phyloP scores from a whole-genome alignment of 768 basidiomycete genomes.

The Collybiopsis luxurians region DNA sequence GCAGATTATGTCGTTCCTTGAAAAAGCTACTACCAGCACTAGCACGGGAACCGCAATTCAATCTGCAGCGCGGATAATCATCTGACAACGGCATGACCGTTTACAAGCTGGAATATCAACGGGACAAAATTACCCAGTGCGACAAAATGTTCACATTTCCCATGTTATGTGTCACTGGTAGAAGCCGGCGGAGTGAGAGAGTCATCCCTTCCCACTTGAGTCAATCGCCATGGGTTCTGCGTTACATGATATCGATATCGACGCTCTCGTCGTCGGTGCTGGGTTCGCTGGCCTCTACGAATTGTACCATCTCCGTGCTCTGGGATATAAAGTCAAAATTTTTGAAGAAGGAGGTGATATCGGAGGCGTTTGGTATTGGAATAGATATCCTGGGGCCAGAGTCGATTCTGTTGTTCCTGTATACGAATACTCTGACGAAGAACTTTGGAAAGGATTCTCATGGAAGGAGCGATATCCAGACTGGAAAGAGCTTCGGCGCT shows the following conservation, averaged over 20 bases:
- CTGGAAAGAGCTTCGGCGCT: slow-evolving; percentile 18
- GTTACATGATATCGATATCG: slow-evolving; percentile 10
- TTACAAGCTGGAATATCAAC: too few relatives aligned
- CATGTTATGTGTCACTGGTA: too few relatives aligned
- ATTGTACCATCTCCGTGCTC: neutral
- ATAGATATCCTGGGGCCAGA: slow-evolving; percentile 25
- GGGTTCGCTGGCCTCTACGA: slow-evolving; percentile 23
- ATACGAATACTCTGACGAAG: slow-evolving; percentile 22
- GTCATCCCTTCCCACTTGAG: too few relatives aligned
- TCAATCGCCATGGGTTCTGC: neutral
- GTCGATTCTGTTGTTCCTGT: slow-evolving; percentile 25
- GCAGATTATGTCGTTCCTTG: too few relatives aligned
- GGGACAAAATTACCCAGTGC: too few relatives aligned
- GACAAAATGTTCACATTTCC: too few relatives aligned
- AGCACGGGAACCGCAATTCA: too few relatives aligned
- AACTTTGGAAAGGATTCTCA: slow-evolving; percentile 23
- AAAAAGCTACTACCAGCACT: too few relatives aligned
- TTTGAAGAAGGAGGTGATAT: slow-evolving; percentile 16
- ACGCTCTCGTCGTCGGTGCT: slow-evolving; percentile 23
- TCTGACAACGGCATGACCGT: too few relatives aligned
- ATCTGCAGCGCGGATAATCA: too few relatives aligned
- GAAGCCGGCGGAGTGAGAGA: too few relatives aligned
- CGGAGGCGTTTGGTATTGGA: slow-evolving; percentile 23
- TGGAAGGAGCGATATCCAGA: slow-evolving; percentile 9
- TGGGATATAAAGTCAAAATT: slow-evolving; percentile 3